Base-by-base conservation (phyloP, 2,329 filamentous ascomycete genomes). In the Alternaria dauci region DNA sequence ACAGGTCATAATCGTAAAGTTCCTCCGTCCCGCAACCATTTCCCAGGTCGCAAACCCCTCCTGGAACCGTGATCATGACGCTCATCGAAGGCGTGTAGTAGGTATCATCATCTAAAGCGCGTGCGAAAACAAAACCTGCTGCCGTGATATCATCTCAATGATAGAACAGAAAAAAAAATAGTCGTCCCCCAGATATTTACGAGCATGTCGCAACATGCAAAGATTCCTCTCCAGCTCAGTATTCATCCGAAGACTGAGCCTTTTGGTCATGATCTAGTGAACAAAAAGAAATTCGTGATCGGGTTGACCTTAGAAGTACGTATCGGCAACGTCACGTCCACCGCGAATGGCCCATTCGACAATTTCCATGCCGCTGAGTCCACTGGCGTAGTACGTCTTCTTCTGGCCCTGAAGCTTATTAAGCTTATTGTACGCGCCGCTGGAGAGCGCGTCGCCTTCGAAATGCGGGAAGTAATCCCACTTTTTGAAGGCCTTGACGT, bases 381-480 rank as follows among this genome's bases (percentile, higher is more conserved):
- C 76, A 54, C 75, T 78, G 20, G 75, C 76, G 65, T 72, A 79
- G 63, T 72, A 79, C 30, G 71, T 76, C 65, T 77, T 77, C 55
- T 76, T 75, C 51, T 71, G 66, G n/a, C 76, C 76, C 44, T 79
- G 76, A n/a, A 79, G 64, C 9, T 56, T 43, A 14, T 77, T 76
- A n/a, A 75, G 64, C 55, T 73, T 75, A 2, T 48, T 63, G 47
- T 79, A 79, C 1, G 70, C 70, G 5, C 72, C 75, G 5, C 68
- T 61, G 32, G 53, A 59, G 18, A 79, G 62, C 2, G 72, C 66
- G 38, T 71, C 61, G 28, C 62, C 63, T 39, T 71, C 73, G 38
- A 78, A 78, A 52, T 79, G 76, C 9, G 76, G 76, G 48, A 79
- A 78, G 56, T 79, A 79, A 23, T 79, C 76, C 76, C 76, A 78